Conservation (phyloP, 2,329 filamentous ascomycete genomes). For the Aspergillus versicolor region DNA sequence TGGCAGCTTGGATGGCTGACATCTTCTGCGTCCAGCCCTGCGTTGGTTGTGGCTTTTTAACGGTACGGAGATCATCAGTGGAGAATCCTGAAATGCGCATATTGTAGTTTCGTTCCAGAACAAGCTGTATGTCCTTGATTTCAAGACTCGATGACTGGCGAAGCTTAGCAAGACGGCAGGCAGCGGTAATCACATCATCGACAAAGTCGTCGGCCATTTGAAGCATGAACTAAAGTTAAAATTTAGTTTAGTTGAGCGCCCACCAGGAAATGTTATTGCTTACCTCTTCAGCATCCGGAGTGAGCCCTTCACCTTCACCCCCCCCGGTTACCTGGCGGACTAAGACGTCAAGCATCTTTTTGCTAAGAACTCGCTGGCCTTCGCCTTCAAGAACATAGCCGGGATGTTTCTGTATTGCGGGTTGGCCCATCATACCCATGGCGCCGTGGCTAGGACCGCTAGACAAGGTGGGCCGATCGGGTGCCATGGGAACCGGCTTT, state of each 20-base stretch:
- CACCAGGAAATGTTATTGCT: slow-evolving; percentile 24
- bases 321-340: slow-evolving; percentile 89
- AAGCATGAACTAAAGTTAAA: slow-evolving; percentile 67
- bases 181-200: slow-evolving; percentile 81
- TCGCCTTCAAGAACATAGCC: slow-evolving; percentile 87
- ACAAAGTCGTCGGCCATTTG: slow-evolving; percentile 92
- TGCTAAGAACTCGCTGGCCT: slow-evolving; percentile 89
- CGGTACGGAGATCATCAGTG: slow-evolving; percentile 88
- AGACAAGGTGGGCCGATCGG: slow-evolving; percentile 75
- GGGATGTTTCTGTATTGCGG: slow-evolving; percentile 77
- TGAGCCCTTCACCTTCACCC: slow-evolving; percentile 72
- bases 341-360: slow-evolving; percentile 95
- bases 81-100: slow-evolving; percentile 93
- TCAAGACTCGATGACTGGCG: slow-evolving; percentile 88
- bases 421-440: slow-evolving; percentile 82
- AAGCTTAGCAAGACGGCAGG: slow-evolving; percentile 90
- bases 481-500: slow-evolving; percentile 70
- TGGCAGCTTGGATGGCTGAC: slow-evolving; percentile 92
- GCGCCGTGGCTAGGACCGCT: slow-evolving; percentile 72
- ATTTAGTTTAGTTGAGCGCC: slow-evolving; percentile 7
- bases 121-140: slow-evolving; percentile 79
- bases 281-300: slow-evolving; percentile 95
- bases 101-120: slow-evolving; percentile 82
- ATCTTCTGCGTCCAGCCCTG: slow-evolving; percentile 93
- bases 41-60: slow-evolving; percentile 87